Evolutionary conservation across 2,329 filamentous ascomycete genomes (phyloP).

Genomic region (Aplosporella prunicola): DNA sequence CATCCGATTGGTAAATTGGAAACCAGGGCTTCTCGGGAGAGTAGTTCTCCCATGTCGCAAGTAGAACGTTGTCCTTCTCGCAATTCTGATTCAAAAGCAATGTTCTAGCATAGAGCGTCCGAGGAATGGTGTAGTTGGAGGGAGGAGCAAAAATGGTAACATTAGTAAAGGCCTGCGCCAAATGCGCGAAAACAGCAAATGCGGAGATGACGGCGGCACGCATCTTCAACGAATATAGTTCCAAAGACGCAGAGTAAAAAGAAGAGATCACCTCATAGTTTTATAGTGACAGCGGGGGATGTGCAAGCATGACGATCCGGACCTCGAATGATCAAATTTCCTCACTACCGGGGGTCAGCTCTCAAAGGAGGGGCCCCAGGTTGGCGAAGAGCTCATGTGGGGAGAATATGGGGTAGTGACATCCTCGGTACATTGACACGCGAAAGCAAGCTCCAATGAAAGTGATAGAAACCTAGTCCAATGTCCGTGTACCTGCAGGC

Average conservation of each 20-base stretch:
- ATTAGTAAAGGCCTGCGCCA: slow-evolving; percentile 9
- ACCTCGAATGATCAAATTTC: slow-evolving; percentile 4
- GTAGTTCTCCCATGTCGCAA: slow-evolving; percentile 49
- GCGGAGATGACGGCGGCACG: slow-evolving; percentile 1
- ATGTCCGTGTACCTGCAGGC: too few relatives aligned
- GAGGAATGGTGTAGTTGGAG: slow-evolving; percentile 35
- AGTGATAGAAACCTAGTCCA: too few relatives aligned
- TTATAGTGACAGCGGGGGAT: slow-evolving; percentile 1
- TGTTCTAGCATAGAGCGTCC: slow-evolving; percentile 44
- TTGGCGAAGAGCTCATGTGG: slow-evolving; percentile 6
- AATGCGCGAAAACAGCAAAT: slow-evolving; percentile 1
- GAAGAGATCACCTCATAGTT: background rate
- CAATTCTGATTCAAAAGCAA: slow-evolving; percentile 13
- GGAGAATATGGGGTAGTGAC: slow-evolving; percentile 6
- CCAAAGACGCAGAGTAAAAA: background rate
- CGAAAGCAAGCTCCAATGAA: slow-evolving; percentile 4
- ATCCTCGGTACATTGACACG: slow-evolving; percentile 5
- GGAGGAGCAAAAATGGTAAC: slow-evolving; percentile 36
- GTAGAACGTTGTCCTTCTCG: slow-evolving; percentile 37
- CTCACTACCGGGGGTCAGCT: slow-evolving; percentile 4
- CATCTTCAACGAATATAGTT: slow-evolving; percentile 2
- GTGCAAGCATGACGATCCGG: slow-evolving; percentile 2
- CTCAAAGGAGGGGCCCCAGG: slow-evolving; percentile 7
- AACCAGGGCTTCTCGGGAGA: slow-evolving; percentile 37
- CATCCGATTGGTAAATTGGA: slow-evolving; percentile 38